Conservation (phyloP, 192 early-diverging fungal species). For the Coemansia erecta region DNA sequence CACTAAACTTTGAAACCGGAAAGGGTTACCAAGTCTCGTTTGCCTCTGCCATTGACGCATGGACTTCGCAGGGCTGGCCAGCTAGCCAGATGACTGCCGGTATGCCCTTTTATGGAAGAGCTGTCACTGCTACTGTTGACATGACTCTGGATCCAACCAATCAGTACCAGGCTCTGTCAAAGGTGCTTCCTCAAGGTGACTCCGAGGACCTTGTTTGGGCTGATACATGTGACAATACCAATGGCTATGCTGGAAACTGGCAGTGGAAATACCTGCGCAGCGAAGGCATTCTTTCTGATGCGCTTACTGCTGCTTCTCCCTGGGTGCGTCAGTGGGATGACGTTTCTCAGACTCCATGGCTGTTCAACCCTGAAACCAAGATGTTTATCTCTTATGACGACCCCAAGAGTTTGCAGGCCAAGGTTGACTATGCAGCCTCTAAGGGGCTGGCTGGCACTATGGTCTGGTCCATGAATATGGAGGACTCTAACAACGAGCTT, state of each 20-base stretch:
- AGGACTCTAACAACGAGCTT: constrained; percentile 49
- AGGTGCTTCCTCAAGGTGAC: constrained; percentile 51
- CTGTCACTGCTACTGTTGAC: constrained; percentile 37
- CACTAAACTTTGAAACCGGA: constrained; percentile 37
- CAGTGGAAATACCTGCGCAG: constrained; percentile 59
- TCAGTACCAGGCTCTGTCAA: constrained; percentile 27
- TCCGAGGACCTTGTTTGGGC: constrained; percentile 56
- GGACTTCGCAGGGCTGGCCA: constrained; percentile 60
- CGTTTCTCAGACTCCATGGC: constrained; percentile 62
- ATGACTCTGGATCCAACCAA: constrained; percentile 25
- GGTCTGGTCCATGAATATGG: constrained; percentile 50
- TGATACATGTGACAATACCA: constrained; percentile 50
- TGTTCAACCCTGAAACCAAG: constrained; percentile 60
- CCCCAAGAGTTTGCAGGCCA: constrained; percentile 54
- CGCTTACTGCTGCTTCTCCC: constrained; percentile 51
- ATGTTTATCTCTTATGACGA: constrained; percentile 69
- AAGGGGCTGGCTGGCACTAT: constrained; percentile 59
- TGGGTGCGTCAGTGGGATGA: constrained; percentile 64
- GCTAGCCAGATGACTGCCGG: constrained; percentile 62
- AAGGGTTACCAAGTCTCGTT: constrained; percentile 48
- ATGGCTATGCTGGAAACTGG: constrained; percentile 60
- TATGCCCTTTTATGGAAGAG: constrained; percentile 61
- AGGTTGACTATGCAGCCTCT: constrained; percentile 56
- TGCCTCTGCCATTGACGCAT: constrained; percentile 52
- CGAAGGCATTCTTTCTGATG: constrained; percentile 49